Evolutionary conservation across 208 protist species (phyloP), one percentile per base, ranked within the genome.

Genomic region (Trypanosoma cruzi): DNA sequence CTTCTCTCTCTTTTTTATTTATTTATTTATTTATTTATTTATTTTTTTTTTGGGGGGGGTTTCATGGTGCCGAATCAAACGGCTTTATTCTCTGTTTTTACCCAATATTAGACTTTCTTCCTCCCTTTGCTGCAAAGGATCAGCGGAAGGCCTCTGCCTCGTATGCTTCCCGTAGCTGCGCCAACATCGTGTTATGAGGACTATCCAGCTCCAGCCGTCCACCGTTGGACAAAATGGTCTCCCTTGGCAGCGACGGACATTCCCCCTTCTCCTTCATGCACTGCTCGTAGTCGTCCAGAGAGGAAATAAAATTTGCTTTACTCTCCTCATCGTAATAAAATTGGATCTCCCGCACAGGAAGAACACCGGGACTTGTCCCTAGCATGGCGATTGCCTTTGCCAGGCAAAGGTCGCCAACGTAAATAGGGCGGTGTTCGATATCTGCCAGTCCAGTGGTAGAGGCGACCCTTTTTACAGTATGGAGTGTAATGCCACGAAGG

Each of bases 401-500:
- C 28, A 65, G 57, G 31, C 81, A 74, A 6, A 96, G 36, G 36
- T 96, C 85, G 22, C 68, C 73, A 29, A 96, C 40, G 46, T 66
- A 75, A 22, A 96, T 75, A 31, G 75, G 75, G n/a, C 64, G 53
- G 63, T 91, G 83, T 13, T 79, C 54, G 44, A 93, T 75, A 10
- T 34, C 22, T 14, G 77, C 61, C 0, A 89, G 54, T 2, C 82
- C 78, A 22, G 70, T 75, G n/a, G 50, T 54, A 34, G 62, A 53
- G 2, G 73, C 46, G 7, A 81, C 82, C 20, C 74, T 73, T 48
- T 70, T 72, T 11, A 77, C 72, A 22, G 84, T 74, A 36, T 70
- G 55, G 6, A 96, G 79, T 24, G 90, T 96, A 29, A 93, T 78
- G 14, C 90, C 90, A 46, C 90, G 46, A 8, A 96, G 73, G 70